Percentiles rank a stretch among this genome's conserved stretches.
Conservation (phyloP, 192 early-diverging fungal genomes). For the Podochytrium sp. region DNA sequence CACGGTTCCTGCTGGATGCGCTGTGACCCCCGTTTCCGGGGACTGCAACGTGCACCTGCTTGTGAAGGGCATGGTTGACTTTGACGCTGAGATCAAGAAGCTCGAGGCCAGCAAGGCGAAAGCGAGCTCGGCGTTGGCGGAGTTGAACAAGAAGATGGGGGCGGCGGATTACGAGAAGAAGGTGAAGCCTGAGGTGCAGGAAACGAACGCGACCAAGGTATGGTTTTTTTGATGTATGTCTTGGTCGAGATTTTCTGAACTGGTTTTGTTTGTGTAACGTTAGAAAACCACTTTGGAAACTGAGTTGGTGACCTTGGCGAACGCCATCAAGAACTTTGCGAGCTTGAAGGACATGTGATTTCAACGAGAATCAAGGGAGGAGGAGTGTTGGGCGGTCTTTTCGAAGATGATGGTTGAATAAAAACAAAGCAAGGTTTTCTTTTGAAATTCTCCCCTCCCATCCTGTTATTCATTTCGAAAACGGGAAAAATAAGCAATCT, state of each 20-base stretch:
- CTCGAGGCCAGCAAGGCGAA: conserved; percentile 77
- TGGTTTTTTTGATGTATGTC: conserved; percentile 14
- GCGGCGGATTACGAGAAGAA: conserved; percentile 70
- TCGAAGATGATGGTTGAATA: too few species aligned
- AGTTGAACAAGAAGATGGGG: conserved; percentile 64
- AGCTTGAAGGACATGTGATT: conserved; percentile 42
- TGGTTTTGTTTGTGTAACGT: conserved; percentile 30
- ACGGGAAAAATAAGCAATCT: too few species aligned
- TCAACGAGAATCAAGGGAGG: background rate
- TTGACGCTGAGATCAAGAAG: conserved; percentile 83
- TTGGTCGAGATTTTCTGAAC: background rate
- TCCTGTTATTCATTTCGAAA: too few species aligned
- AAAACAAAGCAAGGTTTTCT: too few species aligned
- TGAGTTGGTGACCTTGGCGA: conserved; percentile 73
- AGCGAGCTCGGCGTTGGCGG: conserved; percentile 56
- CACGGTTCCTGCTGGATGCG: conserved; percentile 78
- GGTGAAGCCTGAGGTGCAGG: conserved; percentile 74
- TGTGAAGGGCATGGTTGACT: conserved; percentile 78
- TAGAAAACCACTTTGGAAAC: conserved; percentile 69
- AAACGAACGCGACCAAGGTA: conserved; percentile 70
- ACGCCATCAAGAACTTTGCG: conserved; percentile 70
- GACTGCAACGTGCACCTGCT: conserved; percentile 76
- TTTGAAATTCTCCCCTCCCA: too few species aligned
- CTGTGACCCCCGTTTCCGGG: conserved; percentile 69
- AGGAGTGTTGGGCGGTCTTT: too few species aligned